Evolutionary conservation across 805 yeast species (phyloP).

Genomic region (Yarrowia phangngaensis): DNA sequence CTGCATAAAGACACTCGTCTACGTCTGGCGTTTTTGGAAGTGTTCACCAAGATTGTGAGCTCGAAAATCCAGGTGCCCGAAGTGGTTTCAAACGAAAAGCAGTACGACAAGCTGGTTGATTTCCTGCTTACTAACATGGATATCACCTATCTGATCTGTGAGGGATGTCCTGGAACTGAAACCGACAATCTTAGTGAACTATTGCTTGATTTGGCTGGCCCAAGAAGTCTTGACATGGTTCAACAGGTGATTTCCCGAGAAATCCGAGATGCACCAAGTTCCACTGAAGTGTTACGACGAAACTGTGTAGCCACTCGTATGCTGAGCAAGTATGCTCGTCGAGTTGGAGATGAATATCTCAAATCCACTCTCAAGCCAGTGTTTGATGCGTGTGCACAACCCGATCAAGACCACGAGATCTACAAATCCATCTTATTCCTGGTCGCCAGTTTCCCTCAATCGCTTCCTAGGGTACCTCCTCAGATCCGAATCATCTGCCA

Average conservation of each 20-base stretch:
- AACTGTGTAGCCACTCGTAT: constrained; percentile 80
- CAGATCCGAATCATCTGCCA: constrained; percentile 51
- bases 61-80: constrained; percentile 37
- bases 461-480: constrained; percentile 40
- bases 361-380: constrained; percentile 52
- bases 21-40: constrained; percentile 69
- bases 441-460: constrained; percentile 52
- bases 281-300: constrained; percentile 71
- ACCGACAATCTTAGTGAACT: constrained; percentile 69
- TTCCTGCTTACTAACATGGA: constrained; percentile 34
- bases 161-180: constrained; percentile 62
- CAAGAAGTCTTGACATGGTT: constrained; percentile 43
- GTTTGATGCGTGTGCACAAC: constrained; percentile 55
- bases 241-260: constrained; percentile 57
- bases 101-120: constrained; percentile 32
- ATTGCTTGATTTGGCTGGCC: constrained; percentile 52
- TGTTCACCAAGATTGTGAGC: constrained; percentile 61
- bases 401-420: constrained; percentile 46
- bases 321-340: constrained; percentile 64
- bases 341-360: constrained; percentile 61
- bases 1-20: constrained; percentile 64
- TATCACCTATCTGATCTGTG: constrained; percentile 52
- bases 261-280: constrained; percentile 54
- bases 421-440: constrained; percentile 29
- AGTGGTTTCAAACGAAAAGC: constrained; percentile 29